phyloP scores from a whole-genome alignment of 1,284 basidiomycete species.

The Boletus semigastroideus region DNA sequence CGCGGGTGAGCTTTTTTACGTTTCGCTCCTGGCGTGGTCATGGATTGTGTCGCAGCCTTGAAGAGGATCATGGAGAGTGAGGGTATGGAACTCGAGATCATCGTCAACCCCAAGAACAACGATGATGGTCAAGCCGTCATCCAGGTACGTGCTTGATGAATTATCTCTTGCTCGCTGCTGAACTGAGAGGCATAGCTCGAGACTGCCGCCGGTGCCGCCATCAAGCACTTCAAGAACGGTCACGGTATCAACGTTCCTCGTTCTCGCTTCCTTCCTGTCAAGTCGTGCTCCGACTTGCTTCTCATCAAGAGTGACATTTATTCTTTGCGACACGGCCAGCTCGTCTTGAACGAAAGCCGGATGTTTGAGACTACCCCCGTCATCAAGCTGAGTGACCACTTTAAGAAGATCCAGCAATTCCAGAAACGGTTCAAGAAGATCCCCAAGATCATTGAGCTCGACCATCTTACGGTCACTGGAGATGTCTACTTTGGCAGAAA shows the following conservation, averaged over 20 bases:
- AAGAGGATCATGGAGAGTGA: conserved; percentile 94
- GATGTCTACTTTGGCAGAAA: conserved; percentile 96
- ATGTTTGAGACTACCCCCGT: conserved; percentile 97
- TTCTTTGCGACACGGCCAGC: conserved; percentile 90
- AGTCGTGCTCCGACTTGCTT: conserved; percentile 88
- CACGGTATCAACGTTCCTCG: conserved; percentile 99
- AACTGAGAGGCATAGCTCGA: conserved; percentile 70
- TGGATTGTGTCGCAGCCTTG: conserved; percentile 53
- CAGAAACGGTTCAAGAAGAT: conserved; percentile 98
- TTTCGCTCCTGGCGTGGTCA: background rate
- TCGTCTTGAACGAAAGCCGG: conserved; percentile 86
- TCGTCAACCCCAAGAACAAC: conserved; percentile 92
- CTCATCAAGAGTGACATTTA: conserved; percentile 98
- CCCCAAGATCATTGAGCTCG: conserved; percentile 90
- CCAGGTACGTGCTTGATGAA: conserved; percentile 39
- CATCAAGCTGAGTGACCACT: conserved; percentile 95
- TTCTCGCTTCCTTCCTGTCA: conserved; percentile 95
- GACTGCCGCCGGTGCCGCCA: conserved; percentile 96
- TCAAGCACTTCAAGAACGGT: conserved; percentile 95
- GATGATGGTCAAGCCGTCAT: conserved; percentile 90
- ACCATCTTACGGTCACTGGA: conserved; percentile 95
- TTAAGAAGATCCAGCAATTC: conserved; percentile 94
- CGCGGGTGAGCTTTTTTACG: conserved; percentile 45
- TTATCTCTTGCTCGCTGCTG: background rate
- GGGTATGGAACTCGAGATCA: conserved; percentile 89